Evolutionary conservation across 2,329 filamentous ascomycete genomes (phyloP).

Genomic region (Clarireedia sp.): DNA sequence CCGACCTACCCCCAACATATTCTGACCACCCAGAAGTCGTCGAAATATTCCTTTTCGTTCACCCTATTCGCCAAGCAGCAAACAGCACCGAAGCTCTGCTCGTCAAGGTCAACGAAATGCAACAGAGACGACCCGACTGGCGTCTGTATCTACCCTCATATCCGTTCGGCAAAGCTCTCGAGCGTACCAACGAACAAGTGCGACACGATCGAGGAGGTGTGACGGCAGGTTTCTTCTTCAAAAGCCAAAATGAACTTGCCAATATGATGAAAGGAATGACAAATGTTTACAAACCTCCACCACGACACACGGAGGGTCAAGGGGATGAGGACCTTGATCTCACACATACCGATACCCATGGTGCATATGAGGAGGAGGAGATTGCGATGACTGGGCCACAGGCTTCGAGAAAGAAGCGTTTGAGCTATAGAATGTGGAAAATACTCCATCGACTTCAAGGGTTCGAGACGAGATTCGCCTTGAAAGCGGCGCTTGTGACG

Average conservation of each 20-base stretch:
- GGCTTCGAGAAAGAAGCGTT: conserved; percentile 31
- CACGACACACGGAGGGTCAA: conserved; percentile 19
- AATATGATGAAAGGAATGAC: conserved; percentile 30
- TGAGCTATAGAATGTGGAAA: conserved; percentile 42
- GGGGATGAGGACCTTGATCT: conserved; percentile 21
- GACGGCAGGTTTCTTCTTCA: conserved; percentile 42
- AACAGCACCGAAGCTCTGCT: conserved; percentile 40
- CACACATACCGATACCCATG: conserved; percentile 18
- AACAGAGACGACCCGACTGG: conserved; percentile 34
- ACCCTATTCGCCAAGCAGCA: conserved; percentile 46
- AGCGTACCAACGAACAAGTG: conserved; percentile 48
- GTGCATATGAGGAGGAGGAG: conserved; percentile 31
- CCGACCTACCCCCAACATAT: conserved; percentile 38
- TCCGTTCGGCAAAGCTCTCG: conserved; percentile 43
- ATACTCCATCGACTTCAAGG: conserved; percentile 46
- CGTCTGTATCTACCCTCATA: conserved; percentile 45
- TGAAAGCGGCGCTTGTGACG: conserved; percentile 47
- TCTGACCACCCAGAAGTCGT: conserved; percentile 42
- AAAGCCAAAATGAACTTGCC: conserved; percentile 25
- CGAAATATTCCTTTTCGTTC: conserved; percentile 46
- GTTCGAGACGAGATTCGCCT: conserved; percentile 49
- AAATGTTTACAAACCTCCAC: conserved; percentile 29
- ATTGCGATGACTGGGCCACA: conserved; percentile 34
- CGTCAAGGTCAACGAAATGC: conserved; percentile 41
- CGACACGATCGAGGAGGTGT: conserved; percentile 51